Evolutionary conservation across 371 early-diverging fungal genomes (phyloP).

Genomic region (Funneliformis caledonium): DNA sequence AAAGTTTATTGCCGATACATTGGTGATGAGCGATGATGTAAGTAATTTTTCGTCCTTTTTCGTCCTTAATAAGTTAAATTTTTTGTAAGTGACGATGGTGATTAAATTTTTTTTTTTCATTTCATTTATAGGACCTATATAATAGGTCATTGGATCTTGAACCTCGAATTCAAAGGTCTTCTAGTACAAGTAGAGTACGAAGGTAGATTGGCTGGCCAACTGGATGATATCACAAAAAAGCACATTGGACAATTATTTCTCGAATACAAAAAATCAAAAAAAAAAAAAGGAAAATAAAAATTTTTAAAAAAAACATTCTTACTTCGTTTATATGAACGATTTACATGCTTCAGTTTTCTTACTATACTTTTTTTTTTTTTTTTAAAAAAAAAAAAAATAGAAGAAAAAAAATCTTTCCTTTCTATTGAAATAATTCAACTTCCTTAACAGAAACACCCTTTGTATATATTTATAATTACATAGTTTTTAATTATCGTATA

Average conservation of each 20-base stretch:
- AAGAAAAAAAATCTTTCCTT: too few species aligned
- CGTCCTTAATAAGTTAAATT: neutral
- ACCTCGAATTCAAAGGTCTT: constrained; percentile 22
- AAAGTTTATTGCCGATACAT: constrained; percentile 13
- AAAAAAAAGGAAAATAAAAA: neutral
- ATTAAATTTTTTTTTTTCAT: neutral
- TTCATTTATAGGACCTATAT: constrained; percentile 8
- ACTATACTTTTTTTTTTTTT: too few species aligned
- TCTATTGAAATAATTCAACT: too few species aligned
- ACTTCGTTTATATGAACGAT: too few species aligned
- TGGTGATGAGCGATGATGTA: constrained; percentile 10
- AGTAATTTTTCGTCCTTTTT: neutral
- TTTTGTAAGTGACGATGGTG: neutral
- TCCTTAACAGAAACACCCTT: too few species aligned
- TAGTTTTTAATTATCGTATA: too few species aligned
- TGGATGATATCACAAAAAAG: neutral
- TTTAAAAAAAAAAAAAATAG: too few species aligned
- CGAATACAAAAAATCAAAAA: neutral
- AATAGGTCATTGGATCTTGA: constrained; percentile 24
- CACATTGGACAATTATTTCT: neutral
- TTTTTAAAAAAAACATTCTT: too few species aligned
- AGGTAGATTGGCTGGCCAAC: neutral
- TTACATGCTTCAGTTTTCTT: too few species aligned
- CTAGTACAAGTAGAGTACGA: constrained; percentile 22
- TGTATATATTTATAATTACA: too few species aligned